A percentile compares a stretch with the other conserved stretches of the same genome.
Conservation (phyloP, 257 asterid species). For the Gynochthodes officinalis region DNA sequence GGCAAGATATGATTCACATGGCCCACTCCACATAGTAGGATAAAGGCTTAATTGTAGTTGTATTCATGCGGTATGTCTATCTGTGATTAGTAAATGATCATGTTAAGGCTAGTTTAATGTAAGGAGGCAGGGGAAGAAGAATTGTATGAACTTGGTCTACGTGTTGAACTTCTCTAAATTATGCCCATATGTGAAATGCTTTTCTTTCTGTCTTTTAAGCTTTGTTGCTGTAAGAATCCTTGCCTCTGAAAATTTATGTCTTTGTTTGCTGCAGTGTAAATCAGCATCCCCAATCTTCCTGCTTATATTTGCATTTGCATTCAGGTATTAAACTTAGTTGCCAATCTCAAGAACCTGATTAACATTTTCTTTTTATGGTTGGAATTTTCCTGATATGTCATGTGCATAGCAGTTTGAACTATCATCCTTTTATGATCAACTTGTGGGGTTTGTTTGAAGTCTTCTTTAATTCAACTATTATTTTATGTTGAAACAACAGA, state of each 20-base stretch:
- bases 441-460: background rate
- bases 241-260: background rate
- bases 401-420: background rate
- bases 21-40: too few relatives aligned
- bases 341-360: background rate
- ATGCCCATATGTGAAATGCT: background rate
- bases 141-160: background rate
- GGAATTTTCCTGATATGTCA: background rate
- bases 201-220: background rate
- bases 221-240: background rate
- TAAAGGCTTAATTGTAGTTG: too few relatives aligned
- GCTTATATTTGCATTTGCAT: slow-evolving; percentile 93
- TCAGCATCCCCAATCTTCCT: slow-evolving; percentile 99
- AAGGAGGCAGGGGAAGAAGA: background rate
- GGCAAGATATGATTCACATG: too few relatives aligned
- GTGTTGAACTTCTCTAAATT: slow-evolving; percentile 5
- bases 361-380: background rate
- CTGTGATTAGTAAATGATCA: background rate
- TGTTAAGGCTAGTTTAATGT: background rate
- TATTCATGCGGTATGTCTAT: background rate
- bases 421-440: background rate
- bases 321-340: slow-evolving; percentile 55
- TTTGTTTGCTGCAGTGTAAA: slow-evolving; percentile 74
- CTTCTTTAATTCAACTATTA: background rate
- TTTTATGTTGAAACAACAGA: background rate